Evolutionary conservation across 1,139 yeast genomes (phyloP).

Genomic region (Saccharomycopsis hybrid): DNA sequence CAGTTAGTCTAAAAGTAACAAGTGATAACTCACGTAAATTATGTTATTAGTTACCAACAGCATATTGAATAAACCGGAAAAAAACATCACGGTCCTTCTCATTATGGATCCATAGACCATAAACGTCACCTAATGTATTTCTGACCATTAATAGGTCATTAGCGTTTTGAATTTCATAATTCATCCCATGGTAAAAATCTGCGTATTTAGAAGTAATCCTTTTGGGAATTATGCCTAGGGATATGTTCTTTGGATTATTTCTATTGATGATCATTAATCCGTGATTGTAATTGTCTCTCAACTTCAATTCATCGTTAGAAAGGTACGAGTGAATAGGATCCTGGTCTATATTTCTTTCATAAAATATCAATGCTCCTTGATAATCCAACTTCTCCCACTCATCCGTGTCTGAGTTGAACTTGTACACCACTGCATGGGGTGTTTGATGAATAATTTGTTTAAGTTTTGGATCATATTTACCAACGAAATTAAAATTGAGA

Average conservation of each 20-base stretch:
- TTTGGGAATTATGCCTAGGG: constrained; percentile 69
- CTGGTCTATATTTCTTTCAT: constrained; percentile 51
- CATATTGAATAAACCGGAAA: constrained; percentile 51
- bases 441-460: constrained; percentile 69
- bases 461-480: constrained; percentile 75
- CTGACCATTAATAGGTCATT: constrained; percentile 78
- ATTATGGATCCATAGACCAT: constrained; percentile 85
- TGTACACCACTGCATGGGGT: constrained; percentile 67
- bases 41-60: constrained; percentile 44
- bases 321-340: constrained; percentile 24
- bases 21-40: too few relatives aligned
- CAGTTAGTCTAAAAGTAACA: too few relatives aligned
- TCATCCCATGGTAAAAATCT: constrained; percentile 35
- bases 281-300: constrained; percentile 57
- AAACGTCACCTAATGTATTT: constrained; percentile 69
- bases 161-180: constrained; percentile 57
- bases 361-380: constrained; percentile 78
- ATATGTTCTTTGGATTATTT: constrained; percentile 67
- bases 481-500: constrained; percentile 72
- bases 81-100: constrained; percentile 65
- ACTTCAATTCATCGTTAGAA: constrained; percentile 21
- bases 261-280: constrained; percentile 78
- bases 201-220: constrained; percentile 39
- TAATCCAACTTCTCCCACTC: constrained; percentile 80
- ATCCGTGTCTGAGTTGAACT: constrained; percentile 50